Evolutionary conservation across 2,329 filamentous ascomycete species (phyloP), one percentile per base, ranked within the genome.

Genomic region (Colletotrichum sp.): DNA sequence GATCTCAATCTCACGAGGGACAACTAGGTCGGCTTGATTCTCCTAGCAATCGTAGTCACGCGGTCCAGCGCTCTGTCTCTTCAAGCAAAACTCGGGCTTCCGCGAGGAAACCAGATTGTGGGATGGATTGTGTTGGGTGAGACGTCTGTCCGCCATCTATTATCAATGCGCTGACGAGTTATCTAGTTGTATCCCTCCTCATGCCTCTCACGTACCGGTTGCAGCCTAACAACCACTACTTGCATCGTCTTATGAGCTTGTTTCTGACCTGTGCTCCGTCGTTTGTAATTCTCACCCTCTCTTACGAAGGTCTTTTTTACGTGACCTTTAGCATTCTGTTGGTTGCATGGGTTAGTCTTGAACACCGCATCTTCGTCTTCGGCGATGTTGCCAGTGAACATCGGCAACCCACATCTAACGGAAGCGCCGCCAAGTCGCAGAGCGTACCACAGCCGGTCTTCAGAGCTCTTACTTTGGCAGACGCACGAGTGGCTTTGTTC

Each of bases 281-380:
- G 2, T 99, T 99, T 85, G 94, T 99, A 82, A 96, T 99, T 81
- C 91, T 99, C 67, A 98, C 96, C 9, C 98, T 99, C 80, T 98
- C 96, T 1, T 99, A 98, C 86, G 97, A 99, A 85, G 96, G 96
- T 0, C 89, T 99, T 3, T 99, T 99, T 84, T 99, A 99, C 85
- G 92, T 98, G 76, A 92, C 94, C 13, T 99, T 98, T 85, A 96
- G 93, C 81, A 88, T 94, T 70, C 95, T 93, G 26, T 87, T 99
- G 7, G 89, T 98, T 68, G 93, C 93, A 71, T 99, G 97, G 97
- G 95, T 98, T 39, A 92, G 93, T n/a, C 89, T 99, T 2, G 97
- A 99, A 84, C 94, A 98, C 82, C 92, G 92, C 71, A 91, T 96
- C 10, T 80, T 76, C 24, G 12, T 62, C 7, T 76, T 76, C 28